A percentile compares a stretch with the other conserved stretches of the same genome.
Conservation (phyloP, 768 basidiomycete species). For the Mycena polygramma region DNA sequence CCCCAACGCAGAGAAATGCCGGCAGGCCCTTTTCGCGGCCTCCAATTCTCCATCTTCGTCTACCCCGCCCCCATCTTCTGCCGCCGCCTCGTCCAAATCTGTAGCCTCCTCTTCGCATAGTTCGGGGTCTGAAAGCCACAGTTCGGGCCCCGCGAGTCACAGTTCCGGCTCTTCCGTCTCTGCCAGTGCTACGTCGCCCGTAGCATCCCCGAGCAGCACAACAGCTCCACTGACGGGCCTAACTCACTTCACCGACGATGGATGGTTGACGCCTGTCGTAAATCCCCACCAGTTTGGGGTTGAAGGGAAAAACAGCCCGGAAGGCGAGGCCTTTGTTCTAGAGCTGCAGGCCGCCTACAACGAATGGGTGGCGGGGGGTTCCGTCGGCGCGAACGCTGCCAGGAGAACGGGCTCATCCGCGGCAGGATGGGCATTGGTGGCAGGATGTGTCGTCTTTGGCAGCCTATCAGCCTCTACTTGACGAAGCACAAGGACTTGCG, state of each 20-base stretch:
- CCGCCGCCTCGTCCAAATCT: neutral
- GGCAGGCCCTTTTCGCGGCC: constrained; percentile 53
- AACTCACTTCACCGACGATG: constrained; percentile 66
- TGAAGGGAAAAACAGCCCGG: constrained; percentile 71
- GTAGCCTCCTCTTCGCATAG: neutral
- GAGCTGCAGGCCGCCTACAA: constrained; percentile 80
- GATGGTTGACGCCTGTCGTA: constrained; percentile 83
- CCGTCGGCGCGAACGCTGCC: constrained; percentile 62
- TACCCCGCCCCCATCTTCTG: neutral
- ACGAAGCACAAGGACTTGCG: neutral
- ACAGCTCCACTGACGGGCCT: constrained; percentile 40
- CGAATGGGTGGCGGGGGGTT: constrained; percentile 76
- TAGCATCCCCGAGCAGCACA: constrained; percentile 32
- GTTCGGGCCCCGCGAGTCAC: neutral
- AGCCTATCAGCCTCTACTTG: constrained; percentile 15
- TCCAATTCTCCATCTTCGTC: constrained; percentile 19
- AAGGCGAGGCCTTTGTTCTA: constrained; percentile 85
- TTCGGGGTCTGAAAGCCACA: neutral
- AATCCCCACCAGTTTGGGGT: constrained; percentile 70
- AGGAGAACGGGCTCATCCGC: constrained; percentile 9
- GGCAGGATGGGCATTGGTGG: constrained; percentile 26
- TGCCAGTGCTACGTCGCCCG: constrained; percentile 31
- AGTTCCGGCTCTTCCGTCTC: neutral
- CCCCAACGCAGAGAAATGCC: constrained; percentile 68
- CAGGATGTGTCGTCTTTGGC: constrained; percentile 12